Evolutionary conservation across 768 basidiomycete species (phyloP).

Genomic region (Mycena maculata): DNA sequence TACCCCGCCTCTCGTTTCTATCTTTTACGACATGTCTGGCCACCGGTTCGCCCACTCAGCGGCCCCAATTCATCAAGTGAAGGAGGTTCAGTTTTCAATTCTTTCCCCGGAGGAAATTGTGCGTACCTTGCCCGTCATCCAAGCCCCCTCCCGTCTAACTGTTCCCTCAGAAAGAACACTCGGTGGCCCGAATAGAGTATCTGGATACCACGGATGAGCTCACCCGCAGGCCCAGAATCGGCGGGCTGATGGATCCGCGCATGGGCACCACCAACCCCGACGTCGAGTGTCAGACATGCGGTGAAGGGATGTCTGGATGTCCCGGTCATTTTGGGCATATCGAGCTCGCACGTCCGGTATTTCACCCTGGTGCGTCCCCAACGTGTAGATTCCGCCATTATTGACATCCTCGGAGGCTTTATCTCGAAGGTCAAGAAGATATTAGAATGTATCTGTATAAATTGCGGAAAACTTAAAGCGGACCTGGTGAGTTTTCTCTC

Average conservation of each 20-base stretch:
- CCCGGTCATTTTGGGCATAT: conserved; percentile 99
- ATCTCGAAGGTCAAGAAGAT: conserved; percentile 99
- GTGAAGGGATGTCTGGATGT: conserved; percentile 99
- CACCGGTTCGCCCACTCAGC: conserved; percentile 93
- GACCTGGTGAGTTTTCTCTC: conserved; percentile 92
- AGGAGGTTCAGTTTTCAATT: conserved; percentile 98
- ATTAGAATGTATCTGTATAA: conserved; percentile 97
- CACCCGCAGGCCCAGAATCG: conserved; percentile 88
- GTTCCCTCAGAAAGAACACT: conserved; percentile 90
- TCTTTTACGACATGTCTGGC: conserved; percentile 71
- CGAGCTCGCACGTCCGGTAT: conserved; percentile 94
- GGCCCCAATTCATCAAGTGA: conserved; percentile 94
- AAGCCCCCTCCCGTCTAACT: conserved; percentile 33
- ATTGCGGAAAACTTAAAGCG: conserved; percentile 97
- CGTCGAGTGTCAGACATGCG: conserved; percentile 99
- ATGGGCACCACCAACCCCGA: conserved; percentile 98
- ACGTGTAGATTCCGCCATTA: neutral
- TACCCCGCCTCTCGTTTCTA: conserved; percentile 25
- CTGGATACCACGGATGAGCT: conserved; percentile 98
- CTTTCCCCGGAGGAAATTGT: conserved; percentile 99
- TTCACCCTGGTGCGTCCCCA: conserved; percentile 84
- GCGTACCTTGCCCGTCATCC: conserved; percentile 47
- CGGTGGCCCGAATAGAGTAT: conserved; percentile 97
- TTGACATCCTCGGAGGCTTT: conserved; percentile 73
- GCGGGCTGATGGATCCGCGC: conserved; percentile 96